These are phyloP conservation scores for Wickerhamomyces xylosicus DNA, from an alignment of 805 yeast genomes.

Conservation along the genomic window DNA sequence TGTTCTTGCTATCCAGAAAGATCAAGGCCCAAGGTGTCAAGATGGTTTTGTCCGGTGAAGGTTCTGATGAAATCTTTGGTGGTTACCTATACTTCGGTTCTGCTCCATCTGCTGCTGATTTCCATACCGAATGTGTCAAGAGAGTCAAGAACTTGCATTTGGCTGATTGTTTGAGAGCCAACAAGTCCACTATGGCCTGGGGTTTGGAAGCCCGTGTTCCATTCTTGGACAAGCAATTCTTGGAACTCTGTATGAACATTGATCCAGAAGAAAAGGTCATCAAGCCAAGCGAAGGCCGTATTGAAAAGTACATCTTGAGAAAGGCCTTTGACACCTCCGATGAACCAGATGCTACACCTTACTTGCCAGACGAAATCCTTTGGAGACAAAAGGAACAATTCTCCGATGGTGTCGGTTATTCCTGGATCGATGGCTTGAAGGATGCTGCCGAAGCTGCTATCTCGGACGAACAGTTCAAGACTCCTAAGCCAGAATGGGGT, in stretches of 20 bases:
- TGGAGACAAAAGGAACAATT: conserved; percentile 99
- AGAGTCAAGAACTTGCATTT: conserved; percentile 95
- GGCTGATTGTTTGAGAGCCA: conserved; percentile 97
- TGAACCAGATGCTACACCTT: conserved; percentile 68
- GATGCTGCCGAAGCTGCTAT: conserved; percentile 85
- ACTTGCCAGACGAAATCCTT: conserved; percentile 90
- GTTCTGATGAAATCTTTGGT: conserved; percentile 98
- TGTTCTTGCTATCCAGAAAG: conserved; percentile 92
- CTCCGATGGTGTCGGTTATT: conserved; percentile 98
- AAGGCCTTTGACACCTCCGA: conserved; percentile 94
- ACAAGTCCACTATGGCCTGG: conserved; percentile 99
- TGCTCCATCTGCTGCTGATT: conserved; percentile 88
- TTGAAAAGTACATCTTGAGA: conserved; percentile 93
- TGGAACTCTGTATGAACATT: conserved; percentile 89
- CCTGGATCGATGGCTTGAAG: conserved; percentile 97
- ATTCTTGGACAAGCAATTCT: conserved; percentile 88
- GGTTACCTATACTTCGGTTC: conserved; percentile 96
- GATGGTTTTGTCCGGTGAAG: conserved; percentile 99
- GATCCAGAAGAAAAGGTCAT: conserved; percentile 90
- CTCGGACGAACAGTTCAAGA: conserved; percentile 81
- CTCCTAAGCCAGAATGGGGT: conserved; percentile 96
- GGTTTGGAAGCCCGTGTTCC: conserved; percentile 99
- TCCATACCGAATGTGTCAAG: conserved; percentile 92
- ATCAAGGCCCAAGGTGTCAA: conserved; percentile 99
- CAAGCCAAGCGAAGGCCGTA: conserved; percentile 55